These are phyloP conservation scores for Fusarium annulatum DNA, from an alignment of 2,329 filamentous ascomycete genomes.

Conservation along the genomic window DNA sequence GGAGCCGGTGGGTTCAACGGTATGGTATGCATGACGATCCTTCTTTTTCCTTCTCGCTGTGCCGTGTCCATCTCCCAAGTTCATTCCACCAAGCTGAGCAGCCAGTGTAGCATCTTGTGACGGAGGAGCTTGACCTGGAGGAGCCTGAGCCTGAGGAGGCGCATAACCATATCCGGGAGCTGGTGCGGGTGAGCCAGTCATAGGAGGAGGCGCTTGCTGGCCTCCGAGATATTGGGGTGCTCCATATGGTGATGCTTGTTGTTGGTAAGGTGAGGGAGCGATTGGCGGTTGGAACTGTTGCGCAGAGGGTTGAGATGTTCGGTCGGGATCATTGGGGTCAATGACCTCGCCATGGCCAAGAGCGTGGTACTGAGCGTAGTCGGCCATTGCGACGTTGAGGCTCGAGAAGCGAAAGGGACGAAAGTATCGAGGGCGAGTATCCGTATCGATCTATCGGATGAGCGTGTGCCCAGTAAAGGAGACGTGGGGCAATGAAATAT, in stretches of 20 bases:
- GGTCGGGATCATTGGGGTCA: slow-evolving; percentile 66
- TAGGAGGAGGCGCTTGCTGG: slow-evolving; percentile 45
- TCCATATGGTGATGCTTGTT: slow-evolving; percentile 53
- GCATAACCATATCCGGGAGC: slow-evolving; percentile 45
- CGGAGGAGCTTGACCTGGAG: slow-evolving; percentile 47
- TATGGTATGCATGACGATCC: slow-evolving; percentile 92
- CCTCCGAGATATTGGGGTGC: slow-evolving; percentile 55
- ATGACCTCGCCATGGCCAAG: slow-evolving; percentile 66
- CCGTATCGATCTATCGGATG: slow-evolving; percentile 41
- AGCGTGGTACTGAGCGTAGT: slow-evolving; percentile 66
- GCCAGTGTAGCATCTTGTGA: slow-evolving; percentile 65
- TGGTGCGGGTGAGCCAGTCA: slow-evolving; percentile 42
- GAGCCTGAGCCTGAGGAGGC: slow-evolving; percentile 41
- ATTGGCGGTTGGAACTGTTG: slow-evolving; percentile 68
- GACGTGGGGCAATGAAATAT: slow-evolving; percentile 42
- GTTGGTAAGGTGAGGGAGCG: slow-evolving; percentile 66
- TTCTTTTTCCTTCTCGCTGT: slow-evolving; percentile 83
- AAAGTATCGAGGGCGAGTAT: slow-evolving; percentile 34
- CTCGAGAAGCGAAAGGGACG: slow-evolving; percentile 23
- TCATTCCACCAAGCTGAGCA: slow-evolving; percentile 83
- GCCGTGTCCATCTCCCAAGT: slow-evolving; percentile 65
- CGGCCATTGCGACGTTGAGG: slow-evolving; percentile 58
- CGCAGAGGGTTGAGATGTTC: slow-evolving; percentile 61
- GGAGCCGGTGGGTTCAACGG: slow-evolving; percentile 77
- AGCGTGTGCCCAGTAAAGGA: slow-evolving; percentile 45